These are phyloP conservation scores for Oenanthe sinensis DNA, from an alignment of 129 eudicot genomes.

Conservation along the genomic window DNA sequence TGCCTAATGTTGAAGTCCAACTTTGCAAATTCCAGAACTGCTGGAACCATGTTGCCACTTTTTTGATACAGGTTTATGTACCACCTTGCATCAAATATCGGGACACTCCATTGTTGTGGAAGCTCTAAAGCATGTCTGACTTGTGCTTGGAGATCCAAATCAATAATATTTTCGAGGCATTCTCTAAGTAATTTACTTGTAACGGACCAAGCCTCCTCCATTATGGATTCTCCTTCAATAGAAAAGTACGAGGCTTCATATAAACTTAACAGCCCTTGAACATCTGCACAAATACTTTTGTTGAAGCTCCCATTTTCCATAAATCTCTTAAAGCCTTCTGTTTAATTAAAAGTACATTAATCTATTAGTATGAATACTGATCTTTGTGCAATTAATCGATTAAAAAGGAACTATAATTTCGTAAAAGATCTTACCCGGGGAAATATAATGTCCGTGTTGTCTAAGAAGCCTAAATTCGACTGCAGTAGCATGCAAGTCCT, in stretches of 20 bases:
- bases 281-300: conserved; percentile 21
- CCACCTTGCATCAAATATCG: not conserved
- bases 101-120: conserved; percentile 3
- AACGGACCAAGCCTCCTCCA: conserved; percentile 31
- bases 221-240: conserved; percentile 28
- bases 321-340: not conserved
- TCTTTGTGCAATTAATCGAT: no score
- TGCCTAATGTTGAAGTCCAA: conserved; percentile 3
- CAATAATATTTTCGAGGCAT: not conserved
- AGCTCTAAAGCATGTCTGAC: not conserved
- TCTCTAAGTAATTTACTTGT: conserved; percentile 24
- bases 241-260: conserved; percentile 57
- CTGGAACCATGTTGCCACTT: not conserved
- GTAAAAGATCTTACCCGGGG: not conserved
- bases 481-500: not conserved
- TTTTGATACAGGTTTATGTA: not conserved
- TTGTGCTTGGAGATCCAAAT: not conserved
- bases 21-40: not conserved
- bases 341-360: not conserved
- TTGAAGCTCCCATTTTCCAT: not conserved
- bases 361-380: not conserved
- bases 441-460: not conserved
- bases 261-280: conserved; percentile 37
- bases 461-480: not conserved
- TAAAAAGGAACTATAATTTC: not conserved